Percentiles rank a stretch among this genome's conserved stretches.
These are phyloP conservation scores for Colletotrichum sp. DNA, from an alignment of 2,329 filamentous ascomycete species.

Conservation along the genomic window DNA sequence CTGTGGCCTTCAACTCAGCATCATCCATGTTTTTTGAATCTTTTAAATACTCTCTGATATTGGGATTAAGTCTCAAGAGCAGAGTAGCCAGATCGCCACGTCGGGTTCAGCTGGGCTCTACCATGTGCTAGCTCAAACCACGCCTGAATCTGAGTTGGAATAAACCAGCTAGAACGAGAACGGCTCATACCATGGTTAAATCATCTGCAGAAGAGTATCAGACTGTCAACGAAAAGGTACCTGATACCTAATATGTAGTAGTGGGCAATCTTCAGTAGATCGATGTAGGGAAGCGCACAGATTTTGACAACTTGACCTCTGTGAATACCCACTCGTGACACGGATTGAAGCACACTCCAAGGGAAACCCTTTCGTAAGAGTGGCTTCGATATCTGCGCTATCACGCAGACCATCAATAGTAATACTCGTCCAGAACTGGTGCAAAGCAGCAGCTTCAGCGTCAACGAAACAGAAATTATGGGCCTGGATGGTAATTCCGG, in stretches of 20 bases:
- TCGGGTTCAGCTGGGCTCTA: not conserved
- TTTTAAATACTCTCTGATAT: not conserved
- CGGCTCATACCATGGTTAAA: not conserved
- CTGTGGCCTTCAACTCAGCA: not conserved
- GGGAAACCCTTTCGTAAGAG: not conserved
- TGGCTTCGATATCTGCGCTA: slow-evolving; percentile 16
- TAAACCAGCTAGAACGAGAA: not conserved
- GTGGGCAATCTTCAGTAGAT: not conserved
- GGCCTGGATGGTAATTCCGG: not conserved
- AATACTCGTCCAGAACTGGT: not conserved
- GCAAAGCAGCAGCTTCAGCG: not conserved
- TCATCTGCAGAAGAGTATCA: not conserved
- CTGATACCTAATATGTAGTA: not conserved
- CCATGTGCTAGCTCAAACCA: not conserved
- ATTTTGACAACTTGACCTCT: not conserved
- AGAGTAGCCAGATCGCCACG: slow-evolving; percentile 2
- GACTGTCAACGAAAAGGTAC: not conserved
- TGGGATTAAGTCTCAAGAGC: not conserved
- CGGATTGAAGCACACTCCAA: not conserved
- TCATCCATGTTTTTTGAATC: slow-evolving; percentile 9
- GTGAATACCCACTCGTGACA: not conserved
- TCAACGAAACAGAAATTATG: not conserved
- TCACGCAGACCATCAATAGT: slow-evolving; percentile 15
- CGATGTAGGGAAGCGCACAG: not conserved
- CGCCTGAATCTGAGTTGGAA: not conserved